Base-by-base conservation (phyloP, 176 grass and related monocot genomes). In the Hordeum vulgare region DNA sequence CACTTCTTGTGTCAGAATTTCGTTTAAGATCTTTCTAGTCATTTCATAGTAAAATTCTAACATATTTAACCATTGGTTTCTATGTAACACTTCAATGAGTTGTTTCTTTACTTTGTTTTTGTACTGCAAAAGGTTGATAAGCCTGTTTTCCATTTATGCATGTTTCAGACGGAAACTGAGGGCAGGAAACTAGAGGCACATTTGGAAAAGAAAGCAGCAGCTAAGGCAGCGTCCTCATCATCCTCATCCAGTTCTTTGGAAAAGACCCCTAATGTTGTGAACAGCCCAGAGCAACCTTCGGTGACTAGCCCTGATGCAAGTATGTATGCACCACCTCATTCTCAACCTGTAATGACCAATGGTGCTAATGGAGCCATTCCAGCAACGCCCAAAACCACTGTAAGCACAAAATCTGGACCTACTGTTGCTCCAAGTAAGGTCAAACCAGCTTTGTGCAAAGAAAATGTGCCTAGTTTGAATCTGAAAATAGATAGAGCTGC, bases 81-180 rank as follows among this genome's bases (percentile, higher is more conserved):
- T 75, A 17, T 57, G 54, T 78, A 72, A 41, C n/a, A 58, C 27
- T 26, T 72, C 23, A 15, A 49, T 57, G 28, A 39, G 34, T 60
- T 79, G 29, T 65, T 84, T 72, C 28, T 78, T 59, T 75, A 45
- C 44, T 28, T 65, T 79, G 61, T 84, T 73, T 70, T 72, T 61
- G 54, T 80, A 56, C 44, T 9, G 24, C 65, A 60, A 80, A 82
- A 79, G 69, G 62, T 83, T 83, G 49, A 79, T 61, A 54, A 35
- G 29, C 75, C 39, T 74, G 66, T 86, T 65, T 65, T 89, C 71
- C 47, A 82, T 86, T 79, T 75, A 40, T 86, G 58, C 21, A 39
- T 90, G 36, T 90, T 80, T 83, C 88, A 90, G 88, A 90, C 83
- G 67, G 88, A 90, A 86, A 84, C 83, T 83, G 84, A 90, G 68